Conservation (phyloP, 768 basidiomycete genomes). For the Mrakia hoshinonis region DNA sequence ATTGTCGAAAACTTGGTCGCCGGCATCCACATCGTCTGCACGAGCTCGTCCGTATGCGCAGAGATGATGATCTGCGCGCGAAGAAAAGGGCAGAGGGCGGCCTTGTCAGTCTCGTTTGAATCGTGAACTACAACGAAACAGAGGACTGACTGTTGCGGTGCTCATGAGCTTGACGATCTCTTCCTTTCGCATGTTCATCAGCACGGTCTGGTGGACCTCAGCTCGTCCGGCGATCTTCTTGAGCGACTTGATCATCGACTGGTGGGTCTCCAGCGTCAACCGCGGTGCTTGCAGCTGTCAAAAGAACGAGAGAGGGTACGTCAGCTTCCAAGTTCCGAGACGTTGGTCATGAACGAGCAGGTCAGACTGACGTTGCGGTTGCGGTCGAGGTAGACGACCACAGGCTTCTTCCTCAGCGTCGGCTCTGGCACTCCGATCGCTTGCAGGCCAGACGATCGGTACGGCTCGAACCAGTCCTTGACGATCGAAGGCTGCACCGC, state of each 20-base stretch:
- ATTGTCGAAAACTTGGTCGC: slow-evolving; percentile 32
- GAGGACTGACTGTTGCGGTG: slow-evolving; percentile 1
- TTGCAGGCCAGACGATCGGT: neutral
- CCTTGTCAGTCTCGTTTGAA: no score
- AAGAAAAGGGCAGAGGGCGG: neutral
- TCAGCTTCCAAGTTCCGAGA: neutral
- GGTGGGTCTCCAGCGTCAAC: slow-evolving; percentile 31
- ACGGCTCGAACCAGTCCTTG: slow-evolving; percentile 12
- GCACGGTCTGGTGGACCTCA: slow-evolving; percentile 37
- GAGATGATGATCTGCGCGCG: slow-evolving; percentile 34
- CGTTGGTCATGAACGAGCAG: neutral
- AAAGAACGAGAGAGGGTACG: no score
- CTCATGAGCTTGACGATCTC: slow-evolving; percentile 34
- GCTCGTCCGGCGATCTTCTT: slow-evolving; percentile 35
- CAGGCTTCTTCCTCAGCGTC: slow-evolving; percentile 33
- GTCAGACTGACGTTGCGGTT: slow-evolving; percentile 33
- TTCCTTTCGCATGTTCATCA: slow-evolving; percentile 34
- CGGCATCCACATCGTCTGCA: slow-evolving; percentile 37
- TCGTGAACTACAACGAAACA: neutral
- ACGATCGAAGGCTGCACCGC: neutral
- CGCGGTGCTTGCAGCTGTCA: slow-evolving; percentile 33
- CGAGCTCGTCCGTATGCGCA: slow-evolving; percentile 35
- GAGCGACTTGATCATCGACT: slow-evolving; percentile 34
- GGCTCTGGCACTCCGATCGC: slow-evolving; percentile 7
- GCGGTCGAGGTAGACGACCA: slow-evolving; percentile 37